Percentiles rank a stretch among this genome's conserved stretches.
Conservation (phyloP, 2,329 filamentous ascomycete species). For the Trichoderma harzianum region DNA sequence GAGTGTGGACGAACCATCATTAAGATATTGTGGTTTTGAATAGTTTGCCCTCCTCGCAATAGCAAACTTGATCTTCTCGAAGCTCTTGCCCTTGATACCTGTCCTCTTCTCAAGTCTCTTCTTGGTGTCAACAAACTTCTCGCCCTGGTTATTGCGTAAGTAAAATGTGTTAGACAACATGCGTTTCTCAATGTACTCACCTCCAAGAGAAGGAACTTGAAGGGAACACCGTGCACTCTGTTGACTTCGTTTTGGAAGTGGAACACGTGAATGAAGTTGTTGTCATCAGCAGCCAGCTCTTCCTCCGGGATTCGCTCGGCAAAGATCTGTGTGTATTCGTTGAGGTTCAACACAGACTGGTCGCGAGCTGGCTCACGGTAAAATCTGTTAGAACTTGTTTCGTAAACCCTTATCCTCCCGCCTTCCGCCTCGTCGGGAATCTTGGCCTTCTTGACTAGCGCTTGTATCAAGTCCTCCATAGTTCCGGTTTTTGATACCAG, state of each 20-base stretch:
- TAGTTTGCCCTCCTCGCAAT: conserved; percentile 69
- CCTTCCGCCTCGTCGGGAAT: conserved; percentile 69
- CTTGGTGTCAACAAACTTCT: conserved; percentile 87
- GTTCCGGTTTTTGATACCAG: conserved; percentile 84
- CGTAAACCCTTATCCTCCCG: conserved; percentile 74
- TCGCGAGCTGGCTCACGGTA: conserved; percentile 72
- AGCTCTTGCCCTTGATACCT: conserved; percentile 94
- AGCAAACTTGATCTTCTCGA: conserved; percentile 98
- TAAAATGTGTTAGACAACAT: neutral
- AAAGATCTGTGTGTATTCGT: conserved; percentile 79
- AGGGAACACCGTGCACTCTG: conserved; percentile 83
- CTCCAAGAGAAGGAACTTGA: conserved; percentile 81
- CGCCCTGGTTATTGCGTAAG: conserved; percentile 53
- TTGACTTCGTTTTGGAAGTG: conserved; percentile 89
- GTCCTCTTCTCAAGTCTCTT: conserved; percentile 90
- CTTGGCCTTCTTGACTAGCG: conserved; percentile 75
- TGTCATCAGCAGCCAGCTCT: conserved; percentile 56
- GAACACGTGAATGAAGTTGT: conserved; percentile 71
- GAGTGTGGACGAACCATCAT: conserved; percentile 62
- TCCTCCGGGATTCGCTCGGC: conserved; percentile 78
- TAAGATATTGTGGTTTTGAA: conserved; percentile 76
- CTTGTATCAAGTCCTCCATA: conserved; percentile 72
- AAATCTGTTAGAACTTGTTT: conserved; percentile 78
- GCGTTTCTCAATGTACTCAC: conserved; percentile 40
- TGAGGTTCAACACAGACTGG: conserved; percentile 73